These are phyloP conservation scores for Metrosideros polymorpha DNA, from an alignment of 441 rosid species.

Conservation along the genomic window DNA sequence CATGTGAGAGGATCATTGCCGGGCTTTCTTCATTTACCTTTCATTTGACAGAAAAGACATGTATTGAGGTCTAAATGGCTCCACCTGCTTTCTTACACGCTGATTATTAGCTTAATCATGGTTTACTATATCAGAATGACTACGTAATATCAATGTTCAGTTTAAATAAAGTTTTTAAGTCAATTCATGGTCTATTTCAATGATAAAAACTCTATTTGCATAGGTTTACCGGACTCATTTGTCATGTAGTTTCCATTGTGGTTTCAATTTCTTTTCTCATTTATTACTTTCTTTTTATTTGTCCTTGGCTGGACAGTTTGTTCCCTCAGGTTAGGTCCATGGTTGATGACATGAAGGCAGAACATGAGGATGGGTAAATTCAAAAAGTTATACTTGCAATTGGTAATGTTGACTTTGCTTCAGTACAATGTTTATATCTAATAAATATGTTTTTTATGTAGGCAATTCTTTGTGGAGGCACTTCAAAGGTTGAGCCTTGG, in stretches of 20 bases:
- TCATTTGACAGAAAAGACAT: too few relatives aligned
- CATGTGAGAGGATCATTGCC: too few relatives aligned
- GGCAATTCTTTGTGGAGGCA: constrained; percentile 62
- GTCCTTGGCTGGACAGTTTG: constrained; percentile 34
- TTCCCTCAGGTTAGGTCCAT: constrained; percentile 56
- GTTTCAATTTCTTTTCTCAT: neutral
- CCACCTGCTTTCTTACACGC: too few relatives aligned
- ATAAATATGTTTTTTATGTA: constrained; percentile 10
- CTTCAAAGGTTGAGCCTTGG: constrained; percentile 73
- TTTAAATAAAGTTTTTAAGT: neutral
- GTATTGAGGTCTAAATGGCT: too few relatives aligned
- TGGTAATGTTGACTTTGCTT: neutral
- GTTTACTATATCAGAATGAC: too few relatives aligned
- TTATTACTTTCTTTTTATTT: neutral
- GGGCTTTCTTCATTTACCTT: too few relatives aligned
- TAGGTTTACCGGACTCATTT: too few relatives aligned
- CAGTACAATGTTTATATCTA: neutral
- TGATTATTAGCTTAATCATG: too few relatives aligned
- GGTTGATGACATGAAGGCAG: constrained; percentile 59
- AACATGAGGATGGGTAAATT: constrained; percentile 69
- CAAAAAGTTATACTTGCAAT: neutral
- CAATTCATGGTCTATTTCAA: neutral
- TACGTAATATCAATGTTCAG: neutral
- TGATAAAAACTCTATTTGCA: neutral
- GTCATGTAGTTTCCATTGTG: neutral